Base-by-base conservation (phyloP, 139 green algal genomes). In the Micractinium sp. region DNA sequence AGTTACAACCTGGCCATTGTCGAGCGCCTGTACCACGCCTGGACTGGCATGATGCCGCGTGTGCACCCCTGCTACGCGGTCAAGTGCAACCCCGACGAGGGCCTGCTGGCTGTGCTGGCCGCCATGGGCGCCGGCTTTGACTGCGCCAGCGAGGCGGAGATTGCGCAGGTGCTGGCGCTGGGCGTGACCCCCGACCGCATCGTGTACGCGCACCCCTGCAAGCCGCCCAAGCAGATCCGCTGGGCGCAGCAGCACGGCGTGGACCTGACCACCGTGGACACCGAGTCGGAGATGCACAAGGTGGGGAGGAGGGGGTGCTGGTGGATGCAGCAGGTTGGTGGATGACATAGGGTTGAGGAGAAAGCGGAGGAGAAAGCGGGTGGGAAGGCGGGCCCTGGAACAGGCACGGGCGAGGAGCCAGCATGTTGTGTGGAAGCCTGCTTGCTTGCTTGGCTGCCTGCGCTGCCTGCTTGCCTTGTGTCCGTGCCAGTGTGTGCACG, bases 201-300 rank as follows among this genome's bases (percentile, higher is more conserved):
- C 90, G 94, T 99, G 39, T 99, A 98, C 87, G 97, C 98, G 3
- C 97, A 99, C 92, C 94, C 97, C 27, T 98, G 96, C 95, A 99
- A 99, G 95, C 93, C 95, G 31, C 93, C 96, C 27, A 87, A 80
- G 14, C 95, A 99, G 92, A 96, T 99, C 87, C 87, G 90, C 47
- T 90, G 86, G 82, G 91, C 90, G 0, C 87, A 90, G 33, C 35
- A 86, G 36, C 73, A 89, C 47, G 93, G 95, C 56, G 93, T 98
- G 9, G 79, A 92, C 61, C 93, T 97, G 83, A 99, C 95, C 85
- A 99, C 97, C 33, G 99, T 99, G 90, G 98, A 99, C 93, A 98
- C 95, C 7, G 85, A 88, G 85, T 66, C n/a, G n/a, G 85, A 88
- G 85, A 71, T 88, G 85, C 69, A 71, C 20, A 88, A 88, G 83